phyloP scores from a whole-genome alignment of 768 basidiomycete species.

The Daedalea quercina region DNA sequence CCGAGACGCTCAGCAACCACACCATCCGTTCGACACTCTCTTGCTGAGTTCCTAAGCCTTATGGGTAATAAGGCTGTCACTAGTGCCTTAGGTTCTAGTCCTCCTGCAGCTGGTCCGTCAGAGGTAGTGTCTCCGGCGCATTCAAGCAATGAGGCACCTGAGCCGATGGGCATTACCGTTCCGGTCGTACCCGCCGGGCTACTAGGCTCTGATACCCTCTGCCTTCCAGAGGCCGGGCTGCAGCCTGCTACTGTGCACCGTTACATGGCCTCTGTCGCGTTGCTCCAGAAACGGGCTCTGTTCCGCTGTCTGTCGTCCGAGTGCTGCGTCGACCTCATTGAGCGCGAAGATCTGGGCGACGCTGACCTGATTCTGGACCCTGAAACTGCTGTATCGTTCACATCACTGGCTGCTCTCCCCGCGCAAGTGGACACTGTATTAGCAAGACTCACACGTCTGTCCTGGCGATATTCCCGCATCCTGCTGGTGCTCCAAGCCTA shows the following conservation, averaged over 20 bases:
- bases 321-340: conserved; percentile 51
- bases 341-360: conserved; percentile 53
- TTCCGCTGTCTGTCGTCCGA: conserved; percentile 42
- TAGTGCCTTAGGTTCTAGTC: background rate
- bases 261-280: conserved; percentile 62
- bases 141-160: background rate
- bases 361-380: conserved; percentile 66
- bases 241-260: conserved; percentile 38
- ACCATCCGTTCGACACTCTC: conserved; percentile 5
- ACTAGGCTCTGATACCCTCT: conserved; percentile 11
- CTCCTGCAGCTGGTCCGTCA: background rate
- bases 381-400: conserved; percentile 48
- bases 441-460: conserved; percentile 39
- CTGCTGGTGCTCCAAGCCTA: conserved; percentile 56
- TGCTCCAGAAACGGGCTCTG: conserved; percentile 63
- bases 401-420: conserved; percentile 40
- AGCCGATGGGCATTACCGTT: no score
- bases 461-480: conserved; percentile 55
- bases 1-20: background rate
- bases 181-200: conserved; percentile 13
- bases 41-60: conserved; percentile 11
- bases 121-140: background rate
- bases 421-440: conserved; percentile 39
- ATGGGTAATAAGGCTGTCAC: conserved; percentile 6
- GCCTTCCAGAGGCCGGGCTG: conserved; percentile 25